Conservation (phyloP, 2,329 filamentous ascomycete genomes). For the Aschersonia sp. region DNA sequence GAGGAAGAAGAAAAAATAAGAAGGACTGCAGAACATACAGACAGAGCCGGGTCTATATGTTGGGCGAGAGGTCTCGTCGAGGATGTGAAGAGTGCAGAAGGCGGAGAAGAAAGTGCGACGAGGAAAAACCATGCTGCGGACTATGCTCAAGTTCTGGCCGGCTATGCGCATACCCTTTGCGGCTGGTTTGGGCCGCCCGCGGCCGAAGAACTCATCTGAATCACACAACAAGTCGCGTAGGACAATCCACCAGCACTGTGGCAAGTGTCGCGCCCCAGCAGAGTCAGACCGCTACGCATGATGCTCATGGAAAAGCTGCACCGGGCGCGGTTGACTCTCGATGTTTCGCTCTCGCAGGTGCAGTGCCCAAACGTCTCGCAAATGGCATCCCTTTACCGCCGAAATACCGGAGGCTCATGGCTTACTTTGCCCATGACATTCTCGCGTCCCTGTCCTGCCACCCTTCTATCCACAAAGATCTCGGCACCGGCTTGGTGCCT, state of each 20-base stretch:
- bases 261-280: no score
- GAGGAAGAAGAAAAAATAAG: no score
- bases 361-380: conserved; percentile 8
- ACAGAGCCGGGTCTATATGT: conserved; percentile 6
- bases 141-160: conserved; percentile 8
- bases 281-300: no score
- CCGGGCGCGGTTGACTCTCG: background rate
- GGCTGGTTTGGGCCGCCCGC: conserved; percentile 9
- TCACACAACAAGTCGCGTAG: background rate
- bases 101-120: conserved; percentile 13
- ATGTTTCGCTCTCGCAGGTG: background rate
- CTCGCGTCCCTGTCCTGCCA: conserved; percentile 13
- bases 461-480: conserved; percentile 11
- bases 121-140: conserved; percentile 11
- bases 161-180: conserved; percentile 10
- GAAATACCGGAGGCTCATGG: conserved; percentile 9
- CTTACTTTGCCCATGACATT: conserved; percentile 12
- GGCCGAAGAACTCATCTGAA: background rate
- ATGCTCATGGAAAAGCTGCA: background rate
- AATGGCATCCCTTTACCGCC: conserved; percentile 10
- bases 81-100: conserved; percentile 15
- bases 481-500: conserved; percentile 11
- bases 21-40: no score
- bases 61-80: conserved; percentile 11
- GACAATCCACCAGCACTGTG: background rate